These are phyloP conservation scores for Fusarium mexicanum DNA, from an alignment of 2,329 filamentous ascomycete genomes.

Conservation along the genomic window DNA sequence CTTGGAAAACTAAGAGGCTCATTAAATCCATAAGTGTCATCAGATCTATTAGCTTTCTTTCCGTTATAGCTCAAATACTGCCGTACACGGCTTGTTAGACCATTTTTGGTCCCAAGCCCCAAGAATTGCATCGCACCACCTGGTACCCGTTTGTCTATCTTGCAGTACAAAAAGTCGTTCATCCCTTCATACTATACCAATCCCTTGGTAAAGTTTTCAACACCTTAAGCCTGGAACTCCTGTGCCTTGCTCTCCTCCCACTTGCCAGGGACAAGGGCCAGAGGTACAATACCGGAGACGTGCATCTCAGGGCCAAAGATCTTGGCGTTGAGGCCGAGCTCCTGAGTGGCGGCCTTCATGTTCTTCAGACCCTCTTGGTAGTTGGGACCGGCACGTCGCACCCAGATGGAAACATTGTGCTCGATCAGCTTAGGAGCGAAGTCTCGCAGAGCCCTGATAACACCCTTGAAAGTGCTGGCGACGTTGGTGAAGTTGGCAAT, in stretches of 20 bases:
- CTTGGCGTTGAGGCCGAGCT: slow-evolving; percentile 81
- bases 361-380: slow-evolving; percentile 99
- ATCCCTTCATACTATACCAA: slow-evolving; percentile 32
- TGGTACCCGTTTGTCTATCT: slow-evolving; percentile 45
- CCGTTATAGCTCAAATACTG: slow-evolving; percentile 44
- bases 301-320: slow-evolving; percentile 85
- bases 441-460: slow-evolving; percentile 95
- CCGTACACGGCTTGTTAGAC: slow-evolving; percentile 42
- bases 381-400: slow-evolving; percentile 87
- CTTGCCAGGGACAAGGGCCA: slow-evolving; percentile 78
- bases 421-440: slow-evolving; percentile 85
- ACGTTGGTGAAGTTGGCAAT: slow-evolving; percentile 99
- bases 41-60: slow-evolving; percentile 46
- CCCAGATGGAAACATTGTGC: slow-evolving; percentile 99
- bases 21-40: slow-evolving; percentile 36
- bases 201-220: slow-evolving; percentile 13
- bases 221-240: slow-evolving; percentile 67
- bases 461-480: slow-evolving; percentile 98
- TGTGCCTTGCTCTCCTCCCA: slow-evolving; percentile 69
- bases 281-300: slow-evolving; percentile 94
- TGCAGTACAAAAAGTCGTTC: slow-evolving; percentile 48
- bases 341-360: slow-evolving; percentile 96
- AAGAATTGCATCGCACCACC: slow-evolving; percentile 41
- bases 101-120: slow-evolving; percentile 36
- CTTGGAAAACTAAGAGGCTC: neutral